A percentile compares a stretch with the other conserved stretches of the same genome.
phyloP scores from a whole-genome alignment of 805 yeast genomes.

The Starmerella davenportii region DNA sequence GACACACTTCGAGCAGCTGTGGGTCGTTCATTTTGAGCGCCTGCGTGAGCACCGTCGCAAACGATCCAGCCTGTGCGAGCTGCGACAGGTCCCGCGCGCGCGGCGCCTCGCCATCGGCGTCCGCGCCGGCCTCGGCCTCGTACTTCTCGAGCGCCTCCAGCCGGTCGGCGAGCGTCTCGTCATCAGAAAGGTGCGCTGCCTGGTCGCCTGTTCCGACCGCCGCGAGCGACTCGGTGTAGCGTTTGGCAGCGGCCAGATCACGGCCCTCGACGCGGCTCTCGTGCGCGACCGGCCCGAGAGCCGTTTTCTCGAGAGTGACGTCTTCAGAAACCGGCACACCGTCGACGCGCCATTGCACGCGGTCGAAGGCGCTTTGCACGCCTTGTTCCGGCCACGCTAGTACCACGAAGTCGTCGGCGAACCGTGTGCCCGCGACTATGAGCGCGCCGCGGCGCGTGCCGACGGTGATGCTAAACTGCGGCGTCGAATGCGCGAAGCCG shows the following conservation, averaged over 20 bases:
- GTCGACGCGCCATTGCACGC: slow-evolving; percentile 18
- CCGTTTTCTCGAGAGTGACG: slow-evolving; percentile 6
- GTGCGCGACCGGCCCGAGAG: slow-evolving; percentile 15
- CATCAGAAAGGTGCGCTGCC: slow-evolving; percentile 21
- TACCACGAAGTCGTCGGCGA: slow-evolving; percentile 10
- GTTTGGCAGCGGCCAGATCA: slow-evolving; percentile 30
- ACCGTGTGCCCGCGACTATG: slow-evolving; percentile 5
- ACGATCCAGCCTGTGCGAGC: slow-evolving; percentile 48
- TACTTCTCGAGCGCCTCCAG: slow-evolving; percentile 23
- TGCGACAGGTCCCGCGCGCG: slow-evolving; percentile 21
- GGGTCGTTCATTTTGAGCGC: slow-evolving; percentile 78
- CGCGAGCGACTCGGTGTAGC: slow-evolving; percentile 23
- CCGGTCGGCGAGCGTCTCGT: slow-evolving; percentile 27
- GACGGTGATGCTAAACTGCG: slow-evolving; percentile 7
- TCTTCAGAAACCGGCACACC: slow-evolving; percentile 17
- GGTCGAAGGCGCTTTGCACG: slow-evolving; percentile 20
- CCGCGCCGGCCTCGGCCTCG: slow-evolving; percentile 17
- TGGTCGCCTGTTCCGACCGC: slow-evolving; percentile 24
- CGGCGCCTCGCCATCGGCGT: slow-evolving; percentile 11
- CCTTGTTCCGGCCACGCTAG: slow-evolving; percentile 23
- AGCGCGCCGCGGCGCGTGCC: slow-evolving; percentile 5
- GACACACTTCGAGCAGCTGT: slow-evolving; percentile 66
- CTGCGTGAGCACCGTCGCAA: slow-evolving; percentile 71
- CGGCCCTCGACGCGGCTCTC: slow-evolving; percentile 17
- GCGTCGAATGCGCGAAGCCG: slow-evolving; percentile 4